Evolutionary conservation across 257 asterid genomes (phyloP).

Genomic region (Solanum chaucha): DNA sequence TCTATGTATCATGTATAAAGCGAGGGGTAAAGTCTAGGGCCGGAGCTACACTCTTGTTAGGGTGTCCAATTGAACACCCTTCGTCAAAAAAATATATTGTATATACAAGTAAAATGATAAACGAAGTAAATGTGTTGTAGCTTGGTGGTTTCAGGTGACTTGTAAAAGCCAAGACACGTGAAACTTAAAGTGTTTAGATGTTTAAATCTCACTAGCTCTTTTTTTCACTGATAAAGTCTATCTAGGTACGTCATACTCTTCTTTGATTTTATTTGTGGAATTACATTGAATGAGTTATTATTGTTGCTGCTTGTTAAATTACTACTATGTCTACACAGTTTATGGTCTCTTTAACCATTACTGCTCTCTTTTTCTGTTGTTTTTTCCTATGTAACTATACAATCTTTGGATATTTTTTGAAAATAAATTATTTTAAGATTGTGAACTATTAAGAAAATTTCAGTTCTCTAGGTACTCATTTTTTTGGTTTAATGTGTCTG

Average conservation of each 20-base stretch:
- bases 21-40: no score
- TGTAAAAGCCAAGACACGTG: no score
- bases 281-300: background rate
- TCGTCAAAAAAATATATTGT: accelerated
- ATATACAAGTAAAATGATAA: background rate
- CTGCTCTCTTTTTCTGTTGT: background rate
- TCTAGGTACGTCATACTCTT: no score
- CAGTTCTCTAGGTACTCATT: background rate
- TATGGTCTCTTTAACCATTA: background rate
- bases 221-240: no score
- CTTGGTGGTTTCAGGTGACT: background rate
- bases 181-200: no score
- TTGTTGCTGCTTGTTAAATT: background rate
- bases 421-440: background rate
- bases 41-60: no score
- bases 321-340: background rate
- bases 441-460: background rate
- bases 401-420: background rate
- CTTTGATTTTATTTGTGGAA: background rate
- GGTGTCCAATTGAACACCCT: no score
- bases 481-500: background rate
- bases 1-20: no score
- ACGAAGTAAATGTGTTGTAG: background rate
- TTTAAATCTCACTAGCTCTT: background rate
- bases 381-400: background rate